Percentiles rank a stretch among this genome's conserved stretches.
phyloP scores from a whole-genome alignment of 441 rosid species.

The Eruca vesicaria region DNA sequence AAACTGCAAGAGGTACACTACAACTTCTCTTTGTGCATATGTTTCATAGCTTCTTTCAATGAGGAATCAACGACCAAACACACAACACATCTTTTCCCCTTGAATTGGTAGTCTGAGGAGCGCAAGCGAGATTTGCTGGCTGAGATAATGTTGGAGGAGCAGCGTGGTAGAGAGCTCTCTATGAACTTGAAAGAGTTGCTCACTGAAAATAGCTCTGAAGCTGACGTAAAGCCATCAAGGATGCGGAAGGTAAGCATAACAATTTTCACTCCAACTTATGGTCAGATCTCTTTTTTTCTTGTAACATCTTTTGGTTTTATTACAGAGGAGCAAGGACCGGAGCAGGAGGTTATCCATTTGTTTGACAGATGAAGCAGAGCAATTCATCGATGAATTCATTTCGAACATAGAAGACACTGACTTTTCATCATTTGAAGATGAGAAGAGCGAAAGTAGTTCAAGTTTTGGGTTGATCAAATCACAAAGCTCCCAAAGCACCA shows the following conservation, averaged over 20 bases:
- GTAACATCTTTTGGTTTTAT: background rate
- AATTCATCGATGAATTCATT: slow-evolving; percentile 84
- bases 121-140: slow-evolving; percentile 67
- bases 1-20: slow-evolving; percentile 75
- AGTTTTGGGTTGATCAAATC: slow-evolving; percentile 58
- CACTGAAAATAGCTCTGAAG: slow-evolving; percentile 43
- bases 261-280: background rate
- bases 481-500: slow-evolving; percentile 44
- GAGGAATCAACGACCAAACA: background rate
- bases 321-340: slow-evolving; percentile 71
- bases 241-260: slow-evolving; percentile 52
- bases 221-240: slow-evolving; percentile 42
- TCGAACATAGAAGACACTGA: slow-evolving; percentile 92
- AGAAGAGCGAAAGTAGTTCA: slow-evolving; percentile 90
- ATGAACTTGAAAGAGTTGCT: slow-evolving; percentile 60
- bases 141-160: slow-evolving; percentile 72
- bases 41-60: background rate
- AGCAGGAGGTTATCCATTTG: slow-evolving; percentile 68
- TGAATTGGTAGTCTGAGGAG: slow-evolving; percentile 67
- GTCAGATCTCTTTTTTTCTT: background rate
- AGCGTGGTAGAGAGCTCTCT: slow-evolving; percentile 62
- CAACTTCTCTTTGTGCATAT: background rate
- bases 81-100: slow-evolving; percentile 15
- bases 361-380: slow-evolving; percentile 93
- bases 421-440: slow-evolving; percentile 92